Conservation (phyloP, 2,329 filamentous ascomycete species). For the Colletotrichum sp. region DNA sequence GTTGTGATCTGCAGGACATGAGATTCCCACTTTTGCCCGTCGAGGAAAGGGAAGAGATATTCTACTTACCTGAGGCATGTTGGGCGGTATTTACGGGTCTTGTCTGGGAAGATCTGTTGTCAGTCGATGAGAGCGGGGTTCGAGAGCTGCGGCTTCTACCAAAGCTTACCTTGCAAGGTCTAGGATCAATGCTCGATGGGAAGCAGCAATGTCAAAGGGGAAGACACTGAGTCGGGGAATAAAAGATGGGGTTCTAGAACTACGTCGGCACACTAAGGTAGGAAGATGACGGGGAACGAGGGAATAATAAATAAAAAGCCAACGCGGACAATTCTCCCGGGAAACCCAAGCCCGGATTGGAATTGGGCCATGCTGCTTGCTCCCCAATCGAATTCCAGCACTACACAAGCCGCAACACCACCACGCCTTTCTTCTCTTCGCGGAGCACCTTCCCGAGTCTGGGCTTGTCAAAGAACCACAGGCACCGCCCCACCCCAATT, state of each 20-base stretch:
- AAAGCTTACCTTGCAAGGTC: not conserved
- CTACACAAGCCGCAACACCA: not conserved
- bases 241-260: not conserved
- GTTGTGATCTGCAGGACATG: conserved; percentile 60
- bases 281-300: not conserved
- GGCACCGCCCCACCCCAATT: not conserved
- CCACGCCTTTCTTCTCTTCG: not conserved
- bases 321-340: not conserved
- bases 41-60: not conserved
- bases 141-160: not conserved
- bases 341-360: not conserved
- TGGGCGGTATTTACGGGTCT: conserved; percentile 23
- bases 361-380: not conserved
- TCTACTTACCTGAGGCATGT: conserved; percentile 36
- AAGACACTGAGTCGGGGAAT: not conserved
- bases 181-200: conserved; percentile 2
- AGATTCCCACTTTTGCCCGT: not conserved
- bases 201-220: not conserved
- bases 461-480: not conserved
- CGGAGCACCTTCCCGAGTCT: not conserved
- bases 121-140: not conserved
- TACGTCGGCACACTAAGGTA: not conserved
- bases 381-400: not conserved
- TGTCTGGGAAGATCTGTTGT: not conserved
- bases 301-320: not conserved